Conservation (phyloP, 2,329 filamentous ascomycete species). For the Aspergillus neotritici region DNA sequence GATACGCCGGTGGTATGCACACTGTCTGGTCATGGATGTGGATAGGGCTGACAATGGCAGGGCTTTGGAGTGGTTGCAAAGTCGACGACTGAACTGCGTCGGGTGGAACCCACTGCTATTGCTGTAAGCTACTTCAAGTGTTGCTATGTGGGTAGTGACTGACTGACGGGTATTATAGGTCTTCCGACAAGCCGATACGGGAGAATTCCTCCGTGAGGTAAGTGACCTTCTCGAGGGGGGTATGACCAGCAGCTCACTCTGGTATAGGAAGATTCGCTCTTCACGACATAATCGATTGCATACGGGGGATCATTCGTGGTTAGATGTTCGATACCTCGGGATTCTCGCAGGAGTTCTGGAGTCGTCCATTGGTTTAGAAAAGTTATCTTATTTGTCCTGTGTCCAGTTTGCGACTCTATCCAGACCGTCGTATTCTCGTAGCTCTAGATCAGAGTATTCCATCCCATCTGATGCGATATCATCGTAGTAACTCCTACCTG, state of each 20-base stretch:
- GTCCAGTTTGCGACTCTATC: too few species aligned
- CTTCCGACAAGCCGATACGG: slow-evolving; percentile 89
- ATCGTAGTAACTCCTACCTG: not conserved
- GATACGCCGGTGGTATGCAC: slow-evolving; percentile 64
- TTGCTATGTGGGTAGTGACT: too few species aligned
- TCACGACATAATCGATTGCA: slow-evolving; percentile 45
- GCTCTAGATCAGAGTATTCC: too few species aligned
- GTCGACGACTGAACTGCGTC: slow-evolving; percentile 73
- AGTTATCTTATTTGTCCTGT: too few species aligned
- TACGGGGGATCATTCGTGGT: slow-evolving; percentile 18
- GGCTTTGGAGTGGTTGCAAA: slow-evolving; percentile 91
- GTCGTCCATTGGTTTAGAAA: slow-evolving; percentile 19
- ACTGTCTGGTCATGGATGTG: too few species aligned
- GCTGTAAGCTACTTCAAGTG: slow-evolving; percentile 45
- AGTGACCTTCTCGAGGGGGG: slow-evolving; percentile 7
- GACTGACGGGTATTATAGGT: slow-evolving; percentile 29
- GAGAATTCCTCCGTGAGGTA: slow-evolving; percentile 84
- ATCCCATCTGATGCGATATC: not conserved
- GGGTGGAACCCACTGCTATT: slow-evolving; percentile 84
- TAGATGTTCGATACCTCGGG: slow-evolving; percentile 20
- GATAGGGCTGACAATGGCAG: slow-evolving; percentile 31
- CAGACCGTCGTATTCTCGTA: too few species aligned
- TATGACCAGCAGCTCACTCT: slow-evolving; percentile 11
- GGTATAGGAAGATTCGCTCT: slow-evolving; percentile 55
- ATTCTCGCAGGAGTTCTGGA: slow-evolving; percentile 23